Evolutionary conservation across 352 stramenopile genomes (phyloP).

Genomic region (Globisporangium lucens): DNA sequence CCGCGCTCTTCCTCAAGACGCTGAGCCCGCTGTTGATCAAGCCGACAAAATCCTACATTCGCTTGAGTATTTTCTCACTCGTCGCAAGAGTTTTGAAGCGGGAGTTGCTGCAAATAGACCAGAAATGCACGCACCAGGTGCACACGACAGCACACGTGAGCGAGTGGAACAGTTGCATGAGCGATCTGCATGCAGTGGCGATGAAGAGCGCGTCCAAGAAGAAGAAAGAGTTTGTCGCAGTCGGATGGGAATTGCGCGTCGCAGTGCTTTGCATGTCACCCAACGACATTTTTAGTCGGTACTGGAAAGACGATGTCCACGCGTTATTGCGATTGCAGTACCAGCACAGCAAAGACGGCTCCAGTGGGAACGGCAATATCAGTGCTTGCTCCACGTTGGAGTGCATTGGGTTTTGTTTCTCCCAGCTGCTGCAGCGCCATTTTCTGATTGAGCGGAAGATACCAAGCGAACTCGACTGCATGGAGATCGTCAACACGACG

Average conservation of each 20-base stretch:
- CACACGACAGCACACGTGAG: constrained; percentile 28
- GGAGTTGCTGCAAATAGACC: constrained; percentile 34
- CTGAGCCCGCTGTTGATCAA: constrained; percentile 53
- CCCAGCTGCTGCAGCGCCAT: constrained; percentile 44
- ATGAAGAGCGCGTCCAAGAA: constrained; percentile 51
- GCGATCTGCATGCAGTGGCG: constrained; percentile 49
- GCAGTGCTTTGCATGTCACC: constrained; percentile 46
- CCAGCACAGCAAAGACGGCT: constrained; percentile 66
- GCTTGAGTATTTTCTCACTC: constrained; percentile 36
- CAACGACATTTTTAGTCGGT: constrained; percentile 61
- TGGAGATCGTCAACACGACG: constrained; percentile 81
- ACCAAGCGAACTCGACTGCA: constrained; percentile 55
- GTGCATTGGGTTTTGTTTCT: constrained; percentile 28
- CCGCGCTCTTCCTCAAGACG: constrained; percentile 39
- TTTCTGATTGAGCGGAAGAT: constrained; percentile 35
- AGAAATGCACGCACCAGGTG: constrained; percentile 15
- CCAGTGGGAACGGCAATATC: constrained; percentile 12
- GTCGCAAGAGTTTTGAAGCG: constrained; percentile 37
- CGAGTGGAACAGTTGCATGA: constrained; percentile 65
- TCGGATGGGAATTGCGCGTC: constrained; percentile 49
- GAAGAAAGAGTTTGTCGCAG: constrained; percentile 29
- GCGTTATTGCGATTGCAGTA: constrained; percentile 55
- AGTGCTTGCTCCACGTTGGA: constrained; percentile 20
- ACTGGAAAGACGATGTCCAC: constrained; percentile 69
- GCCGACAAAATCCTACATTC: constrained; percentile 41